Base-by-base conservation (phyloP, 2,329 filamentous ascomycete genomes). In the Curvularia hawaiiensis region DNA sequence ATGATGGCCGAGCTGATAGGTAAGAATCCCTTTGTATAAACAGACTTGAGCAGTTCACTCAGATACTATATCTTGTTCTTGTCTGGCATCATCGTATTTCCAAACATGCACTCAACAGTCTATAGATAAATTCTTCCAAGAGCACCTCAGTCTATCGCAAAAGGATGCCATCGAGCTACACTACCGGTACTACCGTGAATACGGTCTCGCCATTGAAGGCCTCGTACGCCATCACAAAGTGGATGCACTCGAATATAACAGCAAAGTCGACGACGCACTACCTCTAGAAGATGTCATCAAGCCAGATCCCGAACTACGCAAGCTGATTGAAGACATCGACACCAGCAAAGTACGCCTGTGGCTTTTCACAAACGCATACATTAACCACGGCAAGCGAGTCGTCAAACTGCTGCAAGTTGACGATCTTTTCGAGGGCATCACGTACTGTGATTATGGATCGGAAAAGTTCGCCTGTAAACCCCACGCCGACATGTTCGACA, bases 311-410 rank as follows among this genome's bases (percentile, higher is more conserved):
- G 82, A 88, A 69, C 82, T 98, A 41, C 88, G 91, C 49, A 82
- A 84, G 69, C 78, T 99, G 45, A 86, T 99, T 6, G 82, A 89
- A 74, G 90, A 93, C 64, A 88, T 99, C 52, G 93, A 99, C 77
- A 88, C 78, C 58, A 85, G 80, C 69, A 96, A 96, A 74, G 90
- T 97, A 62, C 92, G 87, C 62, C 80, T 92, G 30, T 99, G 96
- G 95, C 86, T 99, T 2, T 89, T 99, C 69, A 99, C 96, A 2
- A 99, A 99, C 72, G 95, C 96, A 22, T 97, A 99, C 70, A 81
- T 96, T 63, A 98, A 83, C 33, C 95, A 99, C 71, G 95, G 87
- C 31, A 88, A 86, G 70, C 81, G 92, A 41, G 95, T 99, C 0
- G 87, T 97, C 12, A 87, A 84, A 59, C 80, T 99, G 20, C 82